phyloP scores from a whole-genome alignment of 257 asterid species.

The Nicotiana benthamiana region DNA sequence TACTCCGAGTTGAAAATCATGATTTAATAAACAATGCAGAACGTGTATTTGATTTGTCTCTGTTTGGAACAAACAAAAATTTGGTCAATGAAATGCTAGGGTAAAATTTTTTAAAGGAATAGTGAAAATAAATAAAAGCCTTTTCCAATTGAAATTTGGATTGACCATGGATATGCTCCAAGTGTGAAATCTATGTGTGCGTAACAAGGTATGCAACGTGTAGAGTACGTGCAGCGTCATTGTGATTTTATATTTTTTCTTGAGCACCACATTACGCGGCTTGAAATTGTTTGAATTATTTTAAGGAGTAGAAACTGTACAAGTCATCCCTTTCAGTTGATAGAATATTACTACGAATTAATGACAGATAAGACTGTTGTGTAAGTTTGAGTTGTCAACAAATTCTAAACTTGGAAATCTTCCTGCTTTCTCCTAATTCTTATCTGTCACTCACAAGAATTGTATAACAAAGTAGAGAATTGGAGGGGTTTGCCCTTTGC shows the following conservation, averaged over 20 bases:
- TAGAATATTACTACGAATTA: not conserved
- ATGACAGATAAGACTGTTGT: not conserved
- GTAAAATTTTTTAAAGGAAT: not conserved
- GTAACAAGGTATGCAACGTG: not conserved
- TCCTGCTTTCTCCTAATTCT: not conserved
- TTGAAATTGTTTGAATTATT: not conserved
- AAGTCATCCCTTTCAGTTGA: not conserved
- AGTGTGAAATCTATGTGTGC: not conserved
- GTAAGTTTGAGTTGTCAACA: slow-evolving; percentile 1
- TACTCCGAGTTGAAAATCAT: no score
- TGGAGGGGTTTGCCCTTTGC: not conserved
- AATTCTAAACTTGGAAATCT: not conserved
- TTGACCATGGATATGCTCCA: not conserved
- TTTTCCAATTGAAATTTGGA: not conserved
- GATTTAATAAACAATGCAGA: no score
- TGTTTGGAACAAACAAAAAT: not conserved
- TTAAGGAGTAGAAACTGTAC: not conserved
- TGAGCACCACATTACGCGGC: not conserved
- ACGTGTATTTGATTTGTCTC: no score
- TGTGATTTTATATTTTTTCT: not conserved
- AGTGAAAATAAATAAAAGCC: not conserved
- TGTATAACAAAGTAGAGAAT: not conserved
- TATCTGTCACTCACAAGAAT: slow-evolving; percentile 2
- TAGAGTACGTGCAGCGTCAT: not conserved
- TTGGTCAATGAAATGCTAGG: not conserved